Conservation (phyloP, 345 rosid species). For the Euphorbia pulcherrima region DNA sequence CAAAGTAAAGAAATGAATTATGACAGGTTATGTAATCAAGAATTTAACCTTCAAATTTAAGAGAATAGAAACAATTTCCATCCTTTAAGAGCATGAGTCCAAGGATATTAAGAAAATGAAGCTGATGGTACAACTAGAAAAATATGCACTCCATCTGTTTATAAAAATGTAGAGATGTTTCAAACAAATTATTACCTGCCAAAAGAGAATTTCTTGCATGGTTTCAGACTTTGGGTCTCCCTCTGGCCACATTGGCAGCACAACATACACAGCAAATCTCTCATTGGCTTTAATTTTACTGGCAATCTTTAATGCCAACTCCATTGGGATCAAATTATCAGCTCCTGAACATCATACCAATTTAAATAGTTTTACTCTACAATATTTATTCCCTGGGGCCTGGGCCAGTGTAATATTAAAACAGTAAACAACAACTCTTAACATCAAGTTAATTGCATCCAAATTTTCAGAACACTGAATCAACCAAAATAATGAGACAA, state of each 20-base stretch:
- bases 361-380: neutral
- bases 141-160: neutral
- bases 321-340: conserved; percentile 94
- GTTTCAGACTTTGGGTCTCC: conserved; percentile 78
- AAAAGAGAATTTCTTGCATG: conserved; percentile 86
- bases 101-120: neutral
- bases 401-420: conserved; percentile 4
- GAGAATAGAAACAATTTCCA: neutral
- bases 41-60: neutral
- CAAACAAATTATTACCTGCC: conserved; percentile 62
- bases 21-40: neutral
- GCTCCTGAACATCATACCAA: conserved; percentile 56
- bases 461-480: neutral
- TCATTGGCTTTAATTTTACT: conserved; percentile 82
- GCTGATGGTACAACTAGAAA: neutral
- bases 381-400: conserved; percentile 3
- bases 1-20: neutral
- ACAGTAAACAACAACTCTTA: neutral
- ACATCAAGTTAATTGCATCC: neutral
- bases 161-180: neutral
- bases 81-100: neutral
- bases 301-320: conserved; percentile 85
- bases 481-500: neutral
- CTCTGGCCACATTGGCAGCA: conserved; percentile 97
- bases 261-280: conserved; percentile 83